These are phyloP conservation scores for Nemania serpens DNA, from an alignment of 2,329 filamentous ascomycete genomes.

Conservation along the genomic window DNA sequence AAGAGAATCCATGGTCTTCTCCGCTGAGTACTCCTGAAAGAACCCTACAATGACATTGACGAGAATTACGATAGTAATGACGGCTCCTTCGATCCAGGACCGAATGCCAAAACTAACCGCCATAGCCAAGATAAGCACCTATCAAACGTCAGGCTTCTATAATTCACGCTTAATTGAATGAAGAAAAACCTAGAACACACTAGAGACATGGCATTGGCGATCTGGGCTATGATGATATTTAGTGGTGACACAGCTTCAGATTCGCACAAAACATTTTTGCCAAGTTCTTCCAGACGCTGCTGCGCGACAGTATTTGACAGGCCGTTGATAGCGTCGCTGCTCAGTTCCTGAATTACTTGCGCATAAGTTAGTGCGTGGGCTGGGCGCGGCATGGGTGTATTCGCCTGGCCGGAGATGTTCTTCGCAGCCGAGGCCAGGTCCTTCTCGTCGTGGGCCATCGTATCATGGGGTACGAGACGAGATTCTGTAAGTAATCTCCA, in stretches of 20 bases:
- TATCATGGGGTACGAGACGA: neutral
- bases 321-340: constrained; percentile 59
- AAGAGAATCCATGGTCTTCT: constrained; percentile 60
- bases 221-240: constrained; percentile 64
- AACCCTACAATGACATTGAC: constrained; percentile 60
- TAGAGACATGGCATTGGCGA: constrained; percentile 70
- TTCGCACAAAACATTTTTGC: constrained; percentile 63
- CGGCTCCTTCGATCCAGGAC: constrained; percentile 60
- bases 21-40: constrained; percentile 59
- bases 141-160: neutral
- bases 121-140: constrained; percentile 58
- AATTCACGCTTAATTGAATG: neutral
- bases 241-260: constrained; percentile 58
- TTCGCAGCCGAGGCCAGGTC: neutral
- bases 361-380: constrained; percentile 59
- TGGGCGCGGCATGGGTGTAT: constrained; percentile 54
- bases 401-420: constrained; percentile 29
- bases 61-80: constrained; percentile 56
- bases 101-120: constrained; percentile 56
- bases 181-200: constrained; percentile 41
- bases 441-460: constrained; percentile 2
- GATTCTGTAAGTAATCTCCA: neutral
- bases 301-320: constrained; percentile 56
- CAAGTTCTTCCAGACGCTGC: constrained; percentile 58
- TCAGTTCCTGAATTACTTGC: constrained; percentile 55